phyloP scores from a whole-genome alignment of 768 basidiomycete species.

The Russula sp. region DNA sequence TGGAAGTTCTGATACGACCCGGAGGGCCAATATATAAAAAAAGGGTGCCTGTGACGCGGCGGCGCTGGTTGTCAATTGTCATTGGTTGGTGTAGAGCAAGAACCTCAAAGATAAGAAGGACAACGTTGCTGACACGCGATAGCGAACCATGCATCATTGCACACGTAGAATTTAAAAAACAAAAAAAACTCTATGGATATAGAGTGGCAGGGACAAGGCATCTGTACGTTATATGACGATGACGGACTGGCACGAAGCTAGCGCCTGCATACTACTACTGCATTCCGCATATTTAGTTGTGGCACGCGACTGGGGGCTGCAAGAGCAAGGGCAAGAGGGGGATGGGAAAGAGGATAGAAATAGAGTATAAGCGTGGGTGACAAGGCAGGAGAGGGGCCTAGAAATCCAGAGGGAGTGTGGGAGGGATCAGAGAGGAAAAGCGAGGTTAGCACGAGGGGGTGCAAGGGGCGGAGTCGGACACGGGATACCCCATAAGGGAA shows the following conservation, averaged over 20 bases:
- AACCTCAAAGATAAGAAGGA: slow-evolving; percentile 16
- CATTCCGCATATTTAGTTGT: background rate
- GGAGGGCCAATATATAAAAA: slow-evolving; percentile 1
- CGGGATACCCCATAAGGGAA: slow-evolving; percentile 5
- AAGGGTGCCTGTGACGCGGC: slow-evolving; percentile 25
- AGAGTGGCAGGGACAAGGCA: background rate
- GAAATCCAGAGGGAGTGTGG: background rate
- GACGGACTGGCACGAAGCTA: background rate
- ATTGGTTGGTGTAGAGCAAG: background rate
- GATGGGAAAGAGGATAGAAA: background rate
- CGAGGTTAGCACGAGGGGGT: slow-evolving; percentile 20
- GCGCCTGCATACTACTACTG: background rate
- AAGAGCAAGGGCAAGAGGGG: background rate
- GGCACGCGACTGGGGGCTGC: background rate
- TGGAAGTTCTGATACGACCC: background rate
- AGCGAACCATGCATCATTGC: background rate
- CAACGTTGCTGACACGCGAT: slow-evolving; percentile 1
- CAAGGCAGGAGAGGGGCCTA: background rate
- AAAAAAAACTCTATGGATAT: background rate
- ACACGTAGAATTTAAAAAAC: background rate
- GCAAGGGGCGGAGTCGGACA: background rate
- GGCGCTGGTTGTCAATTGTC: background rate
- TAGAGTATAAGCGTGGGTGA: slow-evolving; percentile 5
- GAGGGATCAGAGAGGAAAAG: background rate
- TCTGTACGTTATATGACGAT: slow-evolving; percentile 13